A percentile compares a stretch with the other conserved stretches of the same genome.
Evolutionary conservation across 1,139 yeast genomes (phyloP).

Genomic region (Yamadazyma triangularis): DNA sequence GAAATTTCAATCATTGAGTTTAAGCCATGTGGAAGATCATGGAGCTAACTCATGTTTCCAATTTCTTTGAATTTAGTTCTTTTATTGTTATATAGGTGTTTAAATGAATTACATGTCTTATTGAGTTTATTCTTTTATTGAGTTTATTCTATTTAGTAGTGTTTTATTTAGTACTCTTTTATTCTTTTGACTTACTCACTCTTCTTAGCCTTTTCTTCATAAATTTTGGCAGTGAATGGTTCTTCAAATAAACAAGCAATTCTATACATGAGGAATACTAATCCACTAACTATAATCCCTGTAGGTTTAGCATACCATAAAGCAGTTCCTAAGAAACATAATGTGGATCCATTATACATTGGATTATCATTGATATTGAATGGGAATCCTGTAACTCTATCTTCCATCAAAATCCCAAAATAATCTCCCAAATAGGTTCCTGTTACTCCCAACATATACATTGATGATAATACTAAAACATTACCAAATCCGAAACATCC

Average conservation of each 20-base stretch:
- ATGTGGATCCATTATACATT: slow-evolving; percentile 91
- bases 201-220: slow-evolving; percentile 9
- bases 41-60: slow-evolving; percentile 14
- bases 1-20: slow-evolving; percentile 56
- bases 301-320: slow-evolving; percentile 87
- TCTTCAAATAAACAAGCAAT: slow-evolving; percentile 88
- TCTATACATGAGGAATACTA: slow-evolving; percentile 78
- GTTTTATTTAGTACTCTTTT: neutral
- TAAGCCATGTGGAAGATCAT: slow-evolving; percentile 29
- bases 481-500: slow-evolving; percentile 62
- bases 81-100: slow-evolving; percentile 1
- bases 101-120: neutral
- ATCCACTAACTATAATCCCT: slow-evolving; percentile 65
- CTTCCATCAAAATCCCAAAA: slow-evolving; percentile 90
- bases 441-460: slow-evolving; percentile 93
- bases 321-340: slow-evolving; percentile 88
- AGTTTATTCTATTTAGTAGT: too few relatives aligned
- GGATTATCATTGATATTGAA: slow-evolving; percentile 89
- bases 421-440: slow-evolving; percentile 97
- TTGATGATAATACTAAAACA: slow-evolving; percentile 72
- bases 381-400: slow-evolving; percentile 91
- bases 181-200: slow-evolving; percentile 1
- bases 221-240: slow-evolving; percentile 87
- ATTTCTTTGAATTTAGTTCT: slow-evolving; percentile 7
- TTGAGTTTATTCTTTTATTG: neutral